Base-by-base conservation (phyloP, 2,329 filamentous ascomycete species). In the Penicillium griseofulvum region DNA sequence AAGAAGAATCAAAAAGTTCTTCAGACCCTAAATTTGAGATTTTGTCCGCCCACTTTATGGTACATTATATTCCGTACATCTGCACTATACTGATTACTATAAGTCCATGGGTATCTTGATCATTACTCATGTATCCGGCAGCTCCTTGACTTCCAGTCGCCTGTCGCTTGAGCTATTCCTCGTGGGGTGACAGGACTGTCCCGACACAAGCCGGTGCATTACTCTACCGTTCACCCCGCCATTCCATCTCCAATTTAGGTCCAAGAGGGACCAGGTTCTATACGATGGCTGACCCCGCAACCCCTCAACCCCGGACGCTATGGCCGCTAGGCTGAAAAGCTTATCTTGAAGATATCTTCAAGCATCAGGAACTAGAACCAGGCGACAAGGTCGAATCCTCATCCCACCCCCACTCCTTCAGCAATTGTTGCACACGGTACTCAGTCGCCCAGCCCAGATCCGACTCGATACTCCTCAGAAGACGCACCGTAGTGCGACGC, bases 361-460 rank as follows among this genome's bases (percentile, higher is more conserved):
- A 16, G 16, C 10, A 16, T 58, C 49, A 64, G 11, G 54, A 55
- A 19, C 45, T 56, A 22, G 52, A 47, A 17, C 43, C 58, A 26
- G 48, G 54, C 29, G 55, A 29, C 3, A 36, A 54, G 29, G 54
- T 53, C 39, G 38, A 56, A 42, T 44, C 58, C 47, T 68, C 66
- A n/a, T 67, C 57, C 69, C 69, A 72, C 9, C 68, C 72, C 74
- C 74, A 76, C 53, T 74, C 71, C 49, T 68, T 66, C 37, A 76
- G 60, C 58, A 87, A 68, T 59, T 84, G 79, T 57, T 80, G 73
- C 26, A 83, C 80, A 36, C 84, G 78, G 68, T 87, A 86, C 62
- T 84, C 78, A 45, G 85, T 87, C 3, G 83, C 82, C 80, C 83
- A 87, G 2, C 85, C 86, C 33, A 86, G 77, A 62, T 88, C 85